Percentiles rank a stretch among this genome's conserved stretches.
These are phyloP conservation scores for Pichia insulana DNA, from an alignment of 805 yeast species.

Conservation along the genomic window DNA sequence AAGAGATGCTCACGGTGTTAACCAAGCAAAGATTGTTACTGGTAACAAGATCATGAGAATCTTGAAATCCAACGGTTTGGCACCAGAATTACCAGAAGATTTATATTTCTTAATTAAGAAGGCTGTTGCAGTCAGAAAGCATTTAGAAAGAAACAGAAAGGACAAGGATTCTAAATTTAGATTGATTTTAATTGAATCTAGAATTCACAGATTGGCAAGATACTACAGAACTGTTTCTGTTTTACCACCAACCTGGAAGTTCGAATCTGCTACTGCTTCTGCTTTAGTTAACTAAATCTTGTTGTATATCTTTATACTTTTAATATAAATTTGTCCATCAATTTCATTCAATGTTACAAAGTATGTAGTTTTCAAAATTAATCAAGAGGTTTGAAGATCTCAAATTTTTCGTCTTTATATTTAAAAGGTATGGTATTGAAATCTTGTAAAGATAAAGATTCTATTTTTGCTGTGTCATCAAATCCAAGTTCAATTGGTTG, in stretches of 20 bases:
- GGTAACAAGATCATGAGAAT: conserved; percentile 99
- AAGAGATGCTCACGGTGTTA: conserved; percentile 99
- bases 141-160: conserved; percentile 99
- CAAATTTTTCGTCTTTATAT: conserved; percentile 30
- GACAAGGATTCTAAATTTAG: conserved; percentile 99
- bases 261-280: conserved; percentile 99
- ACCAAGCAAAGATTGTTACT: conserved; percentile 94
- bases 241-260: conserved; percentile 99
- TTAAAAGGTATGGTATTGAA: conserved; percentile 36
- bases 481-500: conserved; percentile 15
- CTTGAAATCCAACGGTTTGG: conserved; percentile 98
- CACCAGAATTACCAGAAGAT: conserved; percentile 99
- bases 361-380: neutral
- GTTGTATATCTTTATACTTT: conserved; percentile 11
- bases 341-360: neutral
- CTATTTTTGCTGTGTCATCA: conserved; percentile 24
- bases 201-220: conserved; percentile 99
- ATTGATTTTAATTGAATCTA: conserved; percentile 98
- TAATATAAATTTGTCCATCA: too few species aligned
- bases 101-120: conserved; percentile 97
- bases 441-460: conserved; percentile 30
- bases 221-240: conserved; percentile 99
- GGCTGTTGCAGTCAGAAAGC: conserved; percentile 99
- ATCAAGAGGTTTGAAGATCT: conserved; percentile 8
- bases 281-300: conserved; percentile 89